These are phyloP conservation scores for Herpetomonas tarakana DNA, from an alignment of 208 protist genomes.

Conservation along the genomic window DNA sequence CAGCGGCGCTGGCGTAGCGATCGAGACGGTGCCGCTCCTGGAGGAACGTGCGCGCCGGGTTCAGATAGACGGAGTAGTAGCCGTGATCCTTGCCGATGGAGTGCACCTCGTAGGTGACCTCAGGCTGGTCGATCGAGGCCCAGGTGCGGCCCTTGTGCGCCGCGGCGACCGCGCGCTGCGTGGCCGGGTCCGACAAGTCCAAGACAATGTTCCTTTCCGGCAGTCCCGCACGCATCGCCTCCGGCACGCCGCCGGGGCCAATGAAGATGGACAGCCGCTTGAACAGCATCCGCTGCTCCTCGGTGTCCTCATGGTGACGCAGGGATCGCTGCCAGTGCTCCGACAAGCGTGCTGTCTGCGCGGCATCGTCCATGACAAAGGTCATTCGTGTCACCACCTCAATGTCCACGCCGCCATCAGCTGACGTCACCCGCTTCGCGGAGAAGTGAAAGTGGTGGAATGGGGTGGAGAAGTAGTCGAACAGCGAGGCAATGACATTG, in stretches of 20 bases:
- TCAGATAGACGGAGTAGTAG: slow-evolving; percentile 30
- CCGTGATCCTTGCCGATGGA: slow-evolving; percentile 37
- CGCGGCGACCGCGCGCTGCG: neutral
- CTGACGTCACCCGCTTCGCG: slow-evolving; percentile 14
- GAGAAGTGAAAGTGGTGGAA: slow-evolving; percentile 72
- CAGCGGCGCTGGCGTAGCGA: neutral
- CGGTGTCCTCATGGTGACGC: neutral
- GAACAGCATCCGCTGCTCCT: neutral
- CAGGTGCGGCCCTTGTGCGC: neutral
- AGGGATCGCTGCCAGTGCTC: slow-evolving; percentile 6
- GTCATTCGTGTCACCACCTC: slow-evolving; percentile 51
- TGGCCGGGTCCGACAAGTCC: neutral
- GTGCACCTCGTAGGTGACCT: slow-evolving; percentile 33
- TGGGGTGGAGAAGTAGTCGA: slow-evolving; percentile 45
- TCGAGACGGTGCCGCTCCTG: neutral
- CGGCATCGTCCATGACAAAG: slow-evolving; percentile 12
- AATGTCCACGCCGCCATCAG: slow-evolving; percentile 22
- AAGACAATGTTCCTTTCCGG: slow-evolving; percentile 5
- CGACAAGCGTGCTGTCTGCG: neutral
- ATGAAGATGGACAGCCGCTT: slow-evolving; percentile 18
- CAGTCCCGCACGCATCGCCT: slow-evolving; percentile 12
- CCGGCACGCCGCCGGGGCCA: slow-evolving; percentile 27
- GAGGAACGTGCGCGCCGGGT: slow-evolving; percentile 16
- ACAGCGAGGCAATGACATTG: slow-evolving; percentile 41
- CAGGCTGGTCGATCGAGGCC: slow-evolving; percentile 12